These are phyloP conservation scores for Coniosporium tulheliwenetii DNA, from an alignment of 2,329 filamentous ascomycete genomes.

Conservation along the genomic window DNA sequence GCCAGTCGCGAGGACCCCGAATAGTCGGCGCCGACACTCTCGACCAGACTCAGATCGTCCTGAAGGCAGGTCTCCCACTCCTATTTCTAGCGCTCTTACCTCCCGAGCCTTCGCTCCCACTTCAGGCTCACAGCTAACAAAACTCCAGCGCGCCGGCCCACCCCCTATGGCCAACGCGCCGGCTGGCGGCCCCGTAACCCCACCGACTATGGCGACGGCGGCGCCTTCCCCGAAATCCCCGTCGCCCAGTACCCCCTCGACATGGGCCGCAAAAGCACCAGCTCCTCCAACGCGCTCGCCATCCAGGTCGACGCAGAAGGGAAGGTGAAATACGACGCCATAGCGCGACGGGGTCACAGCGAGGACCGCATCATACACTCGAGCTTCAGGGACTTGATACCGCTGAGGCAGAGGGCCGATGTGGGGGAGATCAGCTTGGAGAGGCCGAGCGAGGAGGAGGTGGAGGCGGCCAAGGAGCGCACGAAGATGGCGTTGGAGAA, in stretches of 20 bases:
- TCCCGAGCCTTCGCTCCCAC: no score
- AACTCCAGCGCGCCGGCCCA: conserved; percentile 53
- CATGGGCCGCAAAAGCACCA: conserved; percentile 68
- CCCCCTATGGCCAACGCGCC: conserved; percentile 74
- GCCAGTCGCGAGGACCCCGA: conserved; percentile 64
- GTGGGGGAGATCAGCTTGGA: conserved; percentile 81
- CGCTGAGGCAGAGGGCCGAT: conserved; percentile 80
- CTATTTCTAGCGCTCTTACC: background rate
- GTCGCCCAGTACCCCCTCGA: conserved; percentile 92
- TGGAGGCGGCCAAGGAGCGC: conserved; percentile 68
- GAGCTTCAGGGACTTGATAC: conserved; percentile 93
- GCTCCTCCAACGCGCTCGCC: conserved; percentile 73
- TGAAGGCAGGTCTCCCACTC: conserved; percentile 39
- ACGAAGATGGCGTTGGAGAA: conserved; percentile 75
- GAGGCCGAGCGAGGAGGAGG: conserved; percentile 69
- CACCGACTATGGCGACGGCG: conserved; percentile 92
- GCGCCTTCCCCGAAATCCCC: conserved; percentile 85
- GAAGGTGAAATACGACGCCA: conserved; percentile 92
- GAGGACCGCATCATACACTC: conserved; percentile 79
- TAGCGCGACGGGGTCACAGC: conserved; percentile 75
- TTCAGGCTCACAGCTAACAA: no score
- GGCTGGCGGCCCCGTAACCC: conserved; percentile 81
- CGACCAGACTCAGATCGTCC: conserved; percentile 71
- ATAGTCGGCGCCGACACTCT: conserved; percentile 67
- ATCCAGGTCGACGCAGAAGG: conserved; percentile 82